Percentiles rank a stretch among this genome's conserved stretches.
Conservation (phyloP, 2,329 filamentous ascomycete species). For the Bipolaris sorokiniana region DNA sequence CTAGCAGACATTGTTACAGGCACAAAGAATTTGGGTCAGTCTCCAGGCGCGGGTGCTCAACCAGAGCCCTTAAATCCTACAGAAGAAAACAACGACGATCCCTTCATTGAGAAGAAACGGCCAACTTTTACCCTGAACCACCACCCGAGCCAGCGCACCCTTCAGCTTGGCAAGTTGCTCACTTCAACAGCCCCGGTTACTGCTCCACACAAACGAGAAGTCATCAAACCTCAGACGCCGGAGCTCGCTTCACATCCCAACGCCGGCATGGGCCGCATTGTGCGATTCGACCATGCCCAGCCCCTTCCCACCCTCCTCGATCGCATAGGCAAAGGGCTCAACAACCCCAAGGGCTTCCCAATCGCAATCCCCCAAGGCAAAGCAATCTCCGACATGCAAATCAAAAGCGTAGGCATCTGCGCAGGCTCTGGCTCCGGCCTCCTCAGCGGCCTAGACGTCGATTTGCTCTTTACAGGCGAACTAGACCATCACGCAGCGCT, state of each 20-base stretch:
- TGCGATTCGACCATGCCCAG: conserved; percentile 61
- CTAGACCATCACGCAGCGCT: conserved; percentile 92
- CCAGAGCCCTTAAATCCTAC: conserved; percentile 14
- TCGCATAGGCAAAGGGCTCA: conserved; percentile 66
- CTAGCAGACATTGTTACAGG: conserved; percentile 83
- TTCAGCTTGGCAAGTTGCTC: conserved; percentile 42
- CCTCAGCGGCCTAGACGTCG: conserved; percentile 71
- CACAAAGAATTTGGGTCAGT: conserved; percentile 42
- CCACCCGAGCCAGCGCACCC: conserved; percentile 54
- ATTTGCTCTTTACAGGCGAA: conserved; percentile 89
- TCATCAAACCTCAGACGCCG: conserved; percentile 58
- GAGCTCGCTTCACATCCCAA: conserved; percentile 51
- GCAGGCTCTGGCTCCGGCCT: conserved; percentile 86
- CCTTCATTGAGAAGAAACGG: conserved; percentile 47
- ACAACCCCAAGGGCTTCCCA: conserved; percentile 69
- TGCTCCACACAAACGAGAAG: conserved; percentile 57
- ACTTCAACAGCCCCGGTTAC: conserved; percentile 18
- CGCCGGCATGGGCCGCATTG: conserved; percentile 67
- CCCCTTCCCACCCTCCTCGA: conserved; percentile 65
- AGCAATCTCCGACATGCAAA: conserved; percentile 60
- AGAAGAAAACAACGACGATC: conserved; percentile 38
- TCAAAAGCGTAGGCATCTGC: conserved; percentile 80
- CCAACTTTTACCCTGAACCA: conserved; percentile 55
- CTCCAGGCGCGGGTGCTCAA: conserved; percentile 10
- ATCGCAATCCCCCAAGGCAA: conserved; percentile 67